phyloP scores from a whole-genome alignment of 768 basidiomycete species.

The Heimioporus sp. region DNA sequence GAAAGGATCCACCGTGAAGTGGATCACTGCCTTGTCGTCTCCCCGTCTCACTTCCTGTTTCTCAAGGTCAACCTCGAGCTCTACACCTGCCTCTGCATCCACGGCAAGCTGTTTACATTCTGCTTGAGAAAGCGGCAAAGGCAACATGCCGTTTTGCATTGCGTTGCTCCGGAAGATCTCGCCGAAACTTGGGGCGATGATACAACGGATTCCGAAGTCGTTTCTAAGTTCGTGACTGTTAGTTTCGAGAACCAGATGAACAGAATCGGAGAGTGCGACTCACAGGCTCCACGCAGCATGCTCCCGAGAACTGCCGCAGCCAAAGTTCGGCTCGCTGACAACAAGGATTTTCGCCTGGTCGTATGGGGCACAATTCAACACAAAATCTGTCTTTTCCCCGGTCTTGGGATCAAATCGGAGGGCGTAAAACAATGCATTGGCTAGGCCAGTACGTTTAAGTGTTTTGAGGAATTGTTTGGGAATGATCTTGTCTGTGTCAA shows the following conservation, averaged over 20 bases:
- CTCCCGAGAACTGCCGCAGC: conserved; percentile 87
- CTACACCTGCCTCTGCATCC: conserved; percentile 73
- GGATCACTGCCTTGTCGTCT: conserved; percentile 69
- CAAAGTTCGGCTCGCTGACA: conserved; percentile 86
- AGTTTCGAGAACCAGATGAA: neutral
- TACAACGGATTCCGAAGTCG: conserved; percentile 86
- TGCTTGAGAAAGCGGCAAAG: conserved; percentile 65
- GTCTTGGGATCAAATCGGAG: conserved; percentile 76
- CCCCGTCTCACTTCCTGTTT: conserved; percentile 73
- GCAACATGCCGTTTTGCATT: conserved; percentile 94
- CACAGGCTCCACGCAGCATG: conserved; percentile 88
- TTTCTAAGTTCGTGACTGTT: conserved; percentile 42
- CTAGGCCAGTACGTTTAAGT: conserved; percentile 84
- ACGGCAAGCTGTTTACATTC: conserved; percentile 70
- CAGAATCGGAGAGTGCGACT: conserved; percentile 28
- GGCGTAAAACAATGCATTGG: conserved; percentile 80
- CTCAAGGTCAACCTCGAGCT: conserved; percentile 84
- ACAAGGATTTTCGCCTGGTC: conserved; percentile 76
- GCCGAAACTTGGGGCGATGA: conserved; percentile 87
- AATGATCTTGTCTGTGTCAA: conserved; percentile 94
- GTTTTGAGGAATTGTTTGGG: conserved; percentile 95
- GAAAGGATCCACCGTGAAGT: conserved; percentile 87
- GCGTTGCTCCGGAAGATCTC: conserved; percentile 89
- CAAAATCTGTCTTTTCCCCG: conserved; percentile 78
- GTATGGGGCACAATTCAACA: conserved; percentile 80